A percentile compares a stretch with the other conserved stretches of the same genome.
These are phyloP conservation scores for Cyclocybe cylindracea DNA, from an alignment of 768 basidiomycete genomes.

Conservation along the genomic window DNA sequence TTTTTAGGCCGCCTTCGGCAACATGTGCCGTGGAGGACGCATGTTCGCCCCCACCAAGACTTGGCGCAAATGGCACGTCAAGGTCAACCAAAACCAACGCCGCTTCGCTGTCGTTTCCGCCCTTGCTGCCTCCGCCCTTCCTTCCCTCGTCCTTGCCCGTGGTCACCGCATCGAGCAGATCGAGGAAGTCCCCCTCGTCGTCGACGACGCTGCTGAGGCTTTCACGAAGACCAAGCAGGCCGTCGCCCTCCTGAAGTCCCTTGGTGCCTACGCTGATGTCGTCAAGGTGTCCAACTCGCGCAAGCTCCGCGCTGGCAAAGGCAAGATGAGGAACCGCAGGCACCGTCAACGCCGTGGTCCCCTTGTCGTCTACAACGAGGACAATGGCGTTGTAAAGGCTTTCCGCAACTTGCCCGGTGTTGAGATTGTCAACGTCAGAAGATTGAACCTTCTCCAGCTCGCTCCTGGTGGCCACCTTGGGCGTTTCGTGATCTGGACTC, in stretches of 20 bases:
- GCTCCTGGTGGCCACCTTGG: conserved; percentile 99
- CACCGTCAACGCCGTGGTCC: conserved; percentile 98
- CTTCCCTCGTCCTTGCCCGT: conserved; percentile 97
- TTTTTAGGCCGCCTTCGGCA: conserved; percentile 92
- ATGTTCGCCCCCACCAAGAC: conserved; percentile 99
- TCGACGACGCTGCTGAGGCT: conserved; percentile 77
- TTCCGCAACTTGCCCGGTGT: conserved; percentile 99
- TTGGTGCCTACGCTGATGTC: conserved; percentile 90
- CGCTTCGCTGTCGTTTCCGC: conserved; percentile 98
- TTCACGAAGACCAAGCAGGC: conserved; percentile 98
- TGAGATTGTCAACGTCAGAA: conserved; percentile 91
- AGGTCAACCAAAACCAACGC: conserved; percentile 99
- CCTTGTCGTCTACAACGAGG: conserved; percentile 95
- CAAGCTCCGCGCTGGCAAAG: conserved; percentile 96
- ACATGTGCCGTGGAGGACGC: conserved; percentile 99
- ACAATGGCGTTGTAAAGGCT: conserved; percentile 96
- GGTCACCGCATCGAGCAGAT: conserved; percentile 98
- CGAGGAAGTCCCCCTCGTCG: conserved; percentile 94
- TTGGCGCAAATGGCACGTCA: conserved; percentile 99
- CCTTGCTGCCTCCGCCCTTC: conserved; percentile 95
- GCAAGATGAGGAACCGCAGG: conserved; percentile 95
- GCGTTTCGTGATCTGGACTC: conserved; percentile 99
- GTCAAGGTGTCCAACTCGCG: conserved; percentile 97
- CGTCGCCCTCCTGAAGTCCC: conserved; percentile 86
- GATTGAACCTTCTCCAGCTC: conserved; percentile 97